These are phyloP conservation scores for Dipteronia sinensis DNA, from an alignment of 345 rosid genomes.

Conservation along the genomic window DNA sequence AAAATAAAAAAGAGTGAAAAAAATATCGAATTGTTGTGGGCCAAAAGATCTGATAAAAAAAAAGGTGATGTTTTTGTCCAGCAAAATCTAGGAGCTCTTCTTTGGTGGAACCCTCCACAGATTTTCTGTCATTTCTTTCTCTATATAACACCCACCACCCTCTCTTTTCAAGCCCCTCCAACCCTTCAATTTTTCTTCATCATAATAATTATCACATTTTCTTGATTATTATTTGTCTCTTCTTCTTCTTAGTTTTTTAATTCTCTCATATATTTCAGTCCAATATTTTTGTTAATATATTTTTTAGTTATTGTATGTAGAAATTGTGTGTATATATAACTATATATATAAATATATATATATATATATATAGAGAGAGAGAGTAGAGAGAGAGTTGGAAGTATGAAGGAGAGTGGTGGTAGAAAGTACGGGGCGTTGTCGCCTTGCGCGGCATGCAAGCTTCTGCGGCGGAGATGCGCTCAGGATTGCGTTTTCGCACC, in stretches of 20 bases:
- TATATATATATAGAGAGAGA: neutral
- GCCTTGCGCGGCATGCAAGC: conserved; percentile 95
- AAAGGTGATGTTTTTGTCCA: conserved; percentile 43
- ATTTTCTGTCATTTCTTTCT: conserved; percentile 37
- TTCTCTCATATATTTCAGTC: neutral
- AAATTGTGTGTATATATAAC: neutral
- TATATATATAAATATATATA: too few relatives aligned
- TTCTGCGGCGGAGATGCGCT: conserved; percentile 81
- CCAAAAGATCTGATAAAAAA: conserved; percentile 39
- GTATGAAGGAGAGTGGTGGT: conserved; percentile 52
- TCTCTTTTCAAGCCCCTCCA: conserved; percentile 20
- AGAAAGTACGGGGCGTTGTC: conserved; percentile 58
- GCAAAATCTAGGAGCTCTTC: conserved; percentile 47
- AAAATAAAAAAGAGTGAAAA: neutral
- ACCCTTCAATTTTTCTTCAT: neutral
- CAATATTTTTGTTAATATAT: neutral
- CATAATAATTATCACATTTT: neutral
- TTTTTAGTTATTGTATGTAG: neutral
- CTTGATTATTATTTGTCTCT: neutral
- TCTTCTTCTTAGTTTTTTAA: neutral
- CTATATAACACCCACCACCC: conserved; percentile 42
- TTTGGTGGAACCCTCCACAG: conserved; percentile 47
- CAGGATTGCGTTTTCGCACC: conserved; percentile 85
- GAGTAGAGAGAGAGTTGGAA: neutral
- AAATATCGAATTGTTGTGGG: conserved; percentile 30